phyloP scores from a whole-genome alignment of 208 protist genomes.

The Strigomonas galati region DNA sequence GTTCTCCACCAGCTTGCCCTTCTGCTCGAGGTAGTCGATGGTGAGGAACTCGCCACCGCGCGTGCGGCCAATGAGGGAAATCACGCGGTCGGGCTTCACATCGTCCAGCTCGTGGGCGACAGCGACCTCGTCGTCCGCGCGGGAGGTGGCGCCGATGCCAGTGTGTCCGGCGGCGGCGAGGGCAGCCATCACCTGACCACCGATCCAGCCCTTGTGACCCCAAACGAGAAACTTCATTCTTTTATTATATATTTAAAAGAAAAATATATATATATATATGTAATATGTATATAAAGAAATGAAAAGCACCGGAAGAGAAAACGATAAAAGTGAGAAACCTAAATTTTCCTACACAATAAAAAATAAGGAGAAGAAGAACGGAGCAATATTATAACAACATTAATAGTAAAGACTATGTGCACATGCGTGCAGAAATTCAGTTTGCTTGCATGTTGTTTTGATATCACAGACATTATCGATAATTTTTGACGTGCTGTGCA shows the following conservation, averaged over 20 bases:
- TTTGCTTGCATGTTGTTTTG: background rate
- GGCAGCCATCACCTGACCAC: slow-evolving; percentile 36
- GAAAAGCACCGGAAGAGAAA: slow-evolving; percentile 4
- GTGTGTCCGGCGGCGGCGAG: slow-evolving; percentile 25
- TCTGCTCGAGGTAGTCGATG: slow-evolving; percentile 61
- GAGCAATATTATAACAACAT: background rate
- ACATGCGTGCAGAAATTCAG: background rate
- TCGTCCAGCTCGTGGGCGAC: slow-evolving; percentile 26
- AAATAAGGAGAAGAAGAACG: slow-evolving; percentile 11
- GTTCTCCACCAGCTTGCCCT: slow-evolving; percentile 52
- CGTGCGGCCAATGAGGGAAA: slow-evolving; percentile 48
- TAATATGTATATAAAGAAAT: background rate
- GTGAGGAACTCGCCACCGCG: slow-evolving; percentile 36
- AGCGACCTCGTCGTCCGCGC: slow-evolving; percentile 34
- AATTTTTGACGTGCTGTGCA: no score
- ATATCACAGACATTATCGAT: no score
- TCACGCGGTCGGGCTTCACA: slow-evolving; percentile 39
- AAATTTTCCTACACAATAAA: slow-evolving; percentile 45
- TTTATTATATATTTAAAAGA: slow-evolving; percentile 13
- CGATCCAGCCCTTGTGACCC: slow-evolving; percentile 55
- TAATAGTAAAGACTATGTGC: background rate
- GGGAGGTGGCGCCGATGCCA: slow-evolving; percentile 30
- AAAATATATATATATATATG: slow-evolving; percentile 13
- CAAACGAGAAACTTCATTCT: slow-evolving; percentile 18
- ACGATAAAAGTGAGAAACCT: background rate